phyloP scores from a whole-genome alignment of 2,329 filamentous ascomycete species.

The Exophiala lecanii-corni region DNA sequence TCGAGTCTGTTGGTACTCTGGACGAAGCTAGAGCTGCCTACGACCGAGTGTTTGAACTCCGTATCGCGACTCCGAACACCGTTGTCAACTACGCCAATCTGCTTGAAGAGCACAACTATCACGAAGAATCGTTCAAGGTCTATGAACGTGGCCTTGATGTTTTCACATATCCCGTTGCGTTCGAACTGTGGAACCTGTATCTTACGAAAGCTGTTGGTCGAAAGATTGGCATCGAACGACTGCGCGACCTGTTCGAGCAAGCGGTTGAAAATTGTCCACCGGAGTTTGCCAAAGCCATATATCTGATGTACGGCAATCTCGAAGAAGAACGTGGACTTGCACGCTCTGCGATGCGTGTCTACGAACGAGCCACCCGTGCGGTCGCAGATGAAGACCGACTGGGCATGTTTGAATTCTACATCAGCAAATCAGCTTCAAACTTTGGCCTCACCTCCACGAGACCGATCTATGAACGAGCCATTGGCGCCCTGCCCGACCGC shows the following conservation, averaged over 20 bases:
- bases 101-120: slow-evolving; percentile 89
- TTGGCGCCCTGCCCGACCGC: slow-evolving; percentile 83
- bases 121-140: slow-evolving; percentile 95
- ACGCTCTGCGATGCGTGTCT: slow-evolving; percentile 96
- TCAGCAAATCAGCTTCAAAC: slow-evolving; percentile 96
- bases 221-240: slow-evolving; percentile 88
- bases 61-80: slow-evolving; percentile 95
- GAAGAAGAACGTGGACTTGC: slow-evolving; percentile 94
- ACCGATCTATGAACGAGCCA: slow-evolving; percentile 93
- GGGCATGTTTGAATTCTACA: slow-evolving; percentile 99
- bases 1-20: slow-evolving; percentile 86
- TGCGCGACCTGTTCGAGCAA: slow-evolving; percentile 95
- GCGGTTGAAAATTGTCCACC: slow-evolving; percentile 91
- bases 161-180: slow-evolving; percentile 97
- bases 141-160: slow-evolving; percentile 94
- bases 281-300: slow-evolving; percentile 92
- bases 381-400: slow-evolving; percentile 91
- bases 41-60: slow-evolving; percentile 94
- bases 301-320: slow-evolving; percentile 96
- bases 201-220: slow-evolving; percentile 95
- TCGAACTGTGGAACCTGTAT: slow-evolving; percentile 98
- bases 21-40: slow-evolving; percentile 94
- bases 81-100: slow-evolving; percentile 98
- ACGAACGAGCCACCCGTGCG: slow-evolving; percentile 90
- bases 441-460: slow-evolving; percentile 93